These are phyloP conservation scores for Yamadazyma conglobata DNA, from an alignment of 1,139 yeast species.

Conservation along the genomic window DNA sequence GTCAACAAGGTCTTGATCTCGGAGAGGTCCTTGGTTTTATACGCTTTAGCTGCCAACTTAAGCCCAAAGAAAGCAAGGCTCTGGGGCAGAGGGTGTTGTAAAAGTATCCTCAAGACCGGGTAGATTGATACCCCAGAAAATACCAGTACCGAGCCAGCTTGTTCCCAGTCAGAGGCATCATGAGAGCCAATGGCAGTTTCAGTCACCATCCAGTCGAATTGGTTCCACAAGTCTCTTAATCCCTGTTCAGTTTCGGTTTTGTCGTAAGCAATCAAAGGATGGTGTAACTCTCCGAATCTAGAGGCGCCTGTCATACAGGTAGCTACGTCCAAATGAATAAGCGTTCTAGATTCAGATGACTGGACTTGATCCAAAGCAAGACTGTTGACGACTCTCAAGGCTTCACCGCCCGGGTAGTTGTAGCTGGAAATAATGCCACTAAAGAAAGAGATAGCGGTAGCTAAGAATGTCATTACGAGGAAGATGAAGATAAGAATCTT, in stretches of 20 bases:
- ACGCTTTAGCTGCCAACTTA: conserved; percentile 4
- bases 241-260: conserved; percentile 54
- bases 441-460: conserved; percentile 40
- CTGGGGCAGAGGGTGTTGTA: conserved; percentile 9
- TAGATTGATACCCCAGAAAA: conserved; percentile 22
- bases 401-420: conserved; percentile 90
- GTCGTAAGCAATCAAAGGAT: conserved; percentile 55
- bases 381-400: conserved; percentile 53
- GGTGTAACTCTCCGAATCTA: conserved; percentile 60
- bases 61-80: conserved; percentile 2
- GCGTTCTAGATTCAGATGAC: conserved; percentile 9
- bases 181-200: conserved; percentile 19
- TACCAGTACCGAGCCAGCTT: conserved; percentile 18
- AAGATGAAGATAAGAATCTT: conserved; percentile 24
- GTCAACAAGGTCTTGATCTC: conserved; percentile 20
- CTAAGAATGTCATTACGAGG: conserved; percentile 24
- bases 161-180: conserved; percentile 24
- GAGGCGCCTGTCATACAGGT: conserved; percentile 89
- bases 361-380: conserved; percentile 17
- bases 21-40: conserved; percentile 12
- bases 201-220: conserved; percentile 60
- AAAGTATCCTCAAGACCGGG: conserved; percentile 16
- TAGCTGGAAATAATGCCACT: conserved; percentile 63
- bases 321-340: conserved; percentile 73
- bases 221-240: conserved; percentile 45